phyloP scores from a whole-genome alignment of 176 grass and related monocot species.

The Zea luxurians region DNA sequence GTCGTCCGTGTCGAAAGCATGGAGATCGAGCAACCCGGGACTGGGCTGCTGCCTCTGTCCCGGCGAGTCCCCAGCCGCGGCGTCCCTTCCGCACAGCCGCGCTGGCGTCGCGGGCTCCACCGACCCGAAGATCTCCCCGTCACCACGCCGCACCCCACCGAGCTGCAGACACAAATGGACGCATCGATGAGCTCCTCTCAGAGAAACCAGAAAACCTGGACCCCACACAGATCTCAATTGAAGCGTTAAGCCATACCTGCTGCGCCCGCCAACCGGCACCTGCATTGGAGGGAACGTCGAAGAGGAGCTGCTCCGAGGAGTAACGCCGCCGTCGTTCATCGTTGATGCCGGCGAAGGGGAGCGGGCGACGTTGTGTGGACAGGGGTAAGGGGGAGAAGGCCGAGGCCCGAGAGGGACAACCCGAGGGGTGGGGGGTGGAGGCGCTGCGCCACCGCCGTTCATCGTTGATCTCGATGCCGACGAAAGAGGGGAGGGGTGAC shows the following conservation, averaged over 20 bases:
- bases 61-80: too few species aligned
- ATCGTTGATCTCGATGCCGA: too few species aligned
- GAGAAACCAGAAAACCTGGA: slow-evolving; percentile 7
- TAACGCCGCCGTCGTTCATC: slow-evolving; percentile 63
- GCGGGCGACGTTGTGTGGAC: slow-evolving; percentile 4
- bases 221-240: slow-evolving; percentile 46
- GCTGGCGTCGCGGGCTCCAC: too few species aligned
- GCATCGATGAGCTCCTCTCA: neutral
- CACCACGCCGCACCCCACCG: slow-evolving; percentile 55
- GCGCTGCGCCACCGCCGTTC: too few species aligned
- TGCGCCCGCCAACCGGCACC: slow-evolving; percentile 53
- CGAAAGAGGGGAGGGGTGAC: too few species aligned
- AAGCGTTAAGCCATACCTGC: slow-evolving; percentile 34
- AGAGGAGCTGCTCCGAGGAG: slow-evolving; percentile 75
- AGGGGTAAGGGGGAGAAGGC: too few species aligned
- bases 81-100: too few species aligned
- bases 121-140: slow-evolving; percentile 74
- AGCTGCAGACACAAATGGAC: slow-evolving; percentile 34
- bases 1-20: slow-evolving; percentile 89
- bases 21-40: too few species aligned
- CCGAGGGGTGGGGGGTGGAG: too few species aligned
- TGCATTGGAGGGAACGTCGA: slow-evolving; percentile 56
- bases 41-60: too few species aligned
- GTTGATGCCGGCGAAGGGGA: slow-evolving; percentile 9
- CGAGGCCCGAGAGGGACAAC: too few species aligned